Conservation (phyloP, 164 flowering plant species). For the Berberis thunbergii region DNA sequence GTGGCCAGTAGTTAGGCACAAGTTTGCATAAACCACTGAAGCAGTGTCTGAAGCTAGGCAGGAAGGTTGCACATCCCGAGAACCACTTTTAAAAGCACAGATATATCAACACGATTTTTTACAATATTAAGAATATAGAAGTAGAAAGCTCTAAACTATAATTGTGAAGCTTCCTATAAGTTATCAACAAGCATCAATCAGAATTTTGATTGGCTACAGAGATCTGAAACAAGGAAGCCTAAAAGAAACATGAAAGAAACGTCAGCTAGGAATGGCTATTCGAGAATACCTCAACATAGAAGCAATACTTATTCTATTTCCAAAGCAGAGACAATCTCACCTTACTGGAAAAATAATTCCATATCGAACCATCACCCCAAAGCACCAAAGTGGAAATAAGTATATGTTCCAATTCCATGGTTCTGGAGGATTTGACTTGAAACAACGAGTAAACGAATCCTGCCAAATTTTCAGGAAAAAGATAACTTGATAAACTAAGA, state of each 20-base stretch:
- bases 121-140: no score
- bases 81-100: no score
- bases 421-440: conserved; percentile 97
- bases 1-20: no score
- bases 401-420: conserved; percentile 98
- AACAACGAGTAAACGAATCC: conserved; percentile 97
- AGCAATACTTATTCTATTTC: not conserved
- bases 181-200: not conserved
- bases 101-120: no score
- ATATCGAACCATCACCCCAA: conserved; percentile 74
- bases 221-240: not conserved
- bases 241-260: not conserved
- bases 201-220: not conserved
- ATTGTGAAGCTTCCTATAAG: not conserved
- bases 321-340: conserved; percentile 21
- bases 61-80: no score
- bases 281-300: not conserved
- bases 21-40: no score
- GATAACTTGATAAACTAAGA: not conserved
- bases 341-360: conserved; percentile 67
- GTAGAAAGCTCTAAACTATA: no score
- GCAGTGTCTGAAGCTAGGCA: no score
- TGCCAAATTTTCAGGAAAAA: conserved; percentile 15
- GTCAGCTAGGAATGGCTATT: no score
- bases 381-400: conserved; percentile 92